phyloP scores from a whole-genome alignment of 805 yeast species.

The Wickerhamiella brachini region DNA sequence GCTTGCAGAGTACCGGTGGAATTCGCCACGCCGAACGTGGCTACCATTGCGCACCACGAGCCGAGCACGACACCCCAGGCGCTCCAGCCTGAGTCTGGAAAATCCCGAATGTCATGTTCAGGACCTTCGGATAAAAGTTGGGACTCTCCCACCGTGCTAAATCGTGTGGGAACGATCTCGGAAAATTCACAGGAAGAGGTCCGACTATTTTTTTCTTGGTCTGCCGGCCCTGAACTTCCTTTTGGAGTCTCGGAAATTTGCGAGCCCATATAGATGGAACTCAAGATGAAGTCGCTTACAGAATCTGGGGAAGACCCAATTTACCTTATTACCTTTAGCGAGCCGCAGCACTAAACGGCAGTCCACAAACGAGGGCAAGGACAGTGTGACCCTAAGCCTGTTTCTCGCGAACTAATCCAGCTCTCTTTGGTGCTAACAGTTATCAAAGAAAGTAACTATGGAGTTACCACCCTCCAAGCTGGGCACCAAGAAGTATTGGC shows the following conservation, averaged over 20 bases:
- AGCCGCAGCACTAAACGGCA: not conserved
- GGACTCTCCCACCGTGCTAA: not conserved
- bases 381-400: not conserved
- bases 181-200: not conserved
- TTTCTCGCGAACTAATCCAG: too few species aligned
- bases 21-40: slow-evolving; percentile 52
- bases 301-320: not conserved
- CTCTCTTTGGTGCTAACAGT: too few species aligned
- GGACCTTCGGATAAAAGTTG: not conserved
- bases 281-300: not conserved
- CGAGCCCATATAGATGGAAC: not conserved
- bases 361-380: not conserved
- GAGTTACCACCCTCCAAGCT: slow-evolving; percentile 58
- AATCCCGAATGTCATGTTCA: not conserved
- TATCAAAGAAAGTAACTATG: not conserved
- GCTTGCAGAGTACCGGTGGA: slow-evolving; percentile 56
- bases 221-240: not conserved
- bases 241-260: not conserved
- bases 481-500: slow-evolving; percentile 89
- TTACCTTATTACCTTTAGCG: not conserved
- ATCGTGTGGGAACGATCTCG: not conserved
- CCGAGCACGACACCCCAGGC: slow-evolving; percentile 46
- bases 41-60: slow-evolving; percentile 41
- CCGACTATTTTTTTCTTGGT: not conserved
- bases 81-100: slow-evolving; percentile 40